Evolutionary conservation across 208 protist species (phyloP).

Genomic region (Tritrichomonas musculus): DNA sequence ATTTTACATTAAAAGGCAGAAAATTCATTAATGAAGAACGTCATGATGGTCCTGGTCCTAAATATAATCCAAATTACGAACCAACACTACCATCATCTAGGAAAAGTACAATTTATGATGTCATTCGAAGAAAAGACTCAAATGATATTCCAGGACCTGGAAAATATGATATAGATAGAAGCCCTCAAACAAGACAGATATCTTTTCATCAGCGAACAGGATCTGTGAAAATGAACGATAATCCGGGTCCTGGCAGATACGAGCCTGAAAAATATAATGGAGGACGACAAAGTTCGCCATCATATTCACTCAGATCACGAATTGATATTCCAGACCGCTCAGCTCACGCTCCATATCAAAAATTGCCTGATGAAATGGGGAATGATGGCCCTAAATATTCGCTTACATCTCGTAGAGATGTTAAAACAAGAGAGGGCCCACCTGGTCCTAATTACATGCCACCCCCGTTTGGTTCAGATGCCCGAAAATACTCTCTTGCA

Average conservation of each 20-base stretch:
- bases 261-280: neutral
- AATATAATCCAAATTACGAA: neutral
- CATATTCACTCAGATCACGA: neutral
- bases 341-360: neutral
- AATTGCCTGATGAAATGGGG: neutral
- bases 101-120: neutral
- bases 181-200: neutral
- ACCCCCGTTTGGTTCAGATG: neutral
- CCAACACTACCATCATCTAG: neutral
- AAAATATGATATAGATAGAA: neutral
- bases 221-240: neutral
- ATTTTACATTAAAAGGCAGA: neutral
- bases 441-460: constrained; percentile 26
- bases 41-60: neutral
- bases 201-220: neutral
- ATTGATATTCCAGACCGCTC: neutral
- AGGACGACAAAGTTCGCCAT: neutral
- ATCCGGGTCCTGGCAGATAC: neutral
- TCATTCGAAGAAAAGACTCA: neutral
- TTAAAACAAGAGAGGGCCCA: neutral
- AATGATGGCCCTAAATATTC: neutral
- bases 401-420: neutral
- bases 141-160: neutral
- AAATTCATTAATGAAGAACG: neutral
- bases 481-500: neutral